Evolutionary conservation across 352 stramenopile species (phyloP), one percentile per base, ranked within the genome.

Genomic region (Peronosclerospora sorghi): DNA sequence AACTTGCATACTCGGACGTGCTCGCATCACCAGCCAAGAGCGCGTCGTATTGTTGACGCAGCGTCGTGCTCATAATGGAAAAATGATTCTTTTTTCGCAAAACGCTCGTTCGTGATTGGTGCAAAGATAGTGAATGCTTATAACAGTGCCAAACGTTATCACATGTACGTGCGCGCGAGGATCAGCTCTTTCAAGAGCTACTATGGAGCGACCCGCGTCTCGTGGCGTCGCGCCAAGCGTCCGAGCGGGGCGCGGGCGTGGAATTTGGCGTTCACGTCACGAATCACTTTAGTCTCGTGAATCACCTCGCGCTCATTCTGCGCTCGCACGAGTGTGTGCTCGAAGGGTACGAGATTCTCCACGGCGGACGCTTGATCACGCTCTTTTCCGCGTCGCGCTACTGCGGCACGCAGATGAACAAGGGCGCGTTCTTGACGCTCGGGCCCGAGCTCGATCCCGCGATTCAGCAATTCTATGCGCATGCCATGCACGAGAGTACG

Each of bases 391-490:
- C n/a, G n/a, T n/a, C n/a, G n/a, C n/a, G n/a, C n/a, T n/a, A n/a
- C n/a, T n/a, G n/a, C n/a, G n/a, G n/a, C n/a, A n/a, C n/a, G n/a
- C n/a, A n/a, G n/a, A n/a, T n/a, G n/a, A n/a, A n/a, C n/a, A n/a
- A n/a, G 54, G 88, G 88, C 3, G 88, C 88, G 0, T 96, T 96
- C 48, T 61, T 97, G 18, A 95, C 84, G 7, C 67, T 97, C 18
- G 86, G 87, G 0, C 71, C 79, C 0, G 83, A 96, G 38, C 65
- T 97, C 7, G 85, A 95, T 45, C 88, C 86, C 1, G 86, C 95
- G 37, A 96, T 97, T 39, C 86, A 97, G 61, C 88, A 97, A 56
- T 97, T 96, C 53, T 96, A 96, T 53, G 88, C 85, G 0, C 81
- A 95, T 52, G 64, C 73, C 17, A n/a, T n/a, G n/a, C n/a, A n/a